These are phyloP conservation scores for Calonectria pseudoturangicola DNA, from an alignment of 2,329 filamentous ascomycete genomes.

Conservation along the genomic window DNA sequence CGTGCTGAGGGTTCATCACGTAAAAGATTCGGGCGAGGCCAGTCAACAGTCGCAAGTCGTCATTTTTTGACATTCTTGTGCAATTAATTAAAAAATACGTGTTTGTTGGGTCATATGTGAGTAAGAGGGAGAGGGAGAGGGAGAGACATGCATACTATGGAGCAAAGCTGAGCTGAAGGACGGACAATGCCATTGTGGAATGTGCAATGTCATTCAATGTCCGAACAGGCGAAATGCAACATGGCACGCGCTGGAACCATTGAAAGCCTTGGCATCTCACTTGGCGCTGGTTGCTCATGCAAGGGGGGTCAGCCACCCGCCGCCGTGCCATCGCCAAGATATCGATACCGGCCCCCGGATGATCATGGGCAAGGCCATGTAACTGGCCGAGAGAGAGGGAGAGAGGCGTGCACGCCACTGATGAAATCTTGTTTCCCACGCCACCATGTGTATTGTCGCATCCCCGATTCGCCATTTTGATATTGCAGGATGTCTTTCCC, in stretches of 20 bases:
- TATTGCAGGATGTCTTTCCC: not conserved
- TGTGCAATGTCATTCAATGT: constrained; percentile 1
- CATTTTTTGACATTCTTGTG: constrained; percentile 16
- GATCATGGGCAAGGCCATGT: constrained; percentile 6
- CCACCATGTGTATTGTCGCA: not conserved
- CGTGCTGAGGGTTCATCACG: constrained; percentile 21
- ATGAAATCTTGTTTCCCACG: not conserved
- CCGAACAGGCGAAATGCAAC: constrained; percentile 7
- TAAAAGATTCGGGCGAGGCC: not conserved
- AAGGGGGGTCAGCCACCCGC: constrained; percentile 21
- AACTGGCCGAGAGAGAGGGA: not conserved
- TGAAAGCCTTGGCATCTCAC: constrained; percentile 6
- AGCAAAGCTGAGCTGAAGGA: no score
- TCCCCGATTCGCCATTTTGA: not conserved
- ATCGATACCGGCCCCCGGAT: constrained; percentile 7
- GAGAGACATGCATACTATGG: not conserved
- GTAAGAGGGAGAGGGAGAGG: not conserved
- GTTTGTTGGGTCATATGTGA: no score
- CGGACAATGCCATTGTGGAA: constrained; percentile 13
- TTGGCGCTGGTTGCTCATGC: constrained; percentile 1
- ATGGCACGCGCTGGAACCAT: constrained; percentile 4
- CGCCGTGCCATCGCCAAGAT: constrained; percentile 26
- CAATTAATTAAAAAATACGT: not conserved
- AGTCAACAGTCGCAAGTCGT: not conserved
- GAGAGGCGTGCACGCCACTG: constrained; percentile 2